These are phyloP conservation scores for Aciculosporium take DNA, from an alignment of 2,329 filamentous ascomycete species.

Conservation along the genomic window DNA sequence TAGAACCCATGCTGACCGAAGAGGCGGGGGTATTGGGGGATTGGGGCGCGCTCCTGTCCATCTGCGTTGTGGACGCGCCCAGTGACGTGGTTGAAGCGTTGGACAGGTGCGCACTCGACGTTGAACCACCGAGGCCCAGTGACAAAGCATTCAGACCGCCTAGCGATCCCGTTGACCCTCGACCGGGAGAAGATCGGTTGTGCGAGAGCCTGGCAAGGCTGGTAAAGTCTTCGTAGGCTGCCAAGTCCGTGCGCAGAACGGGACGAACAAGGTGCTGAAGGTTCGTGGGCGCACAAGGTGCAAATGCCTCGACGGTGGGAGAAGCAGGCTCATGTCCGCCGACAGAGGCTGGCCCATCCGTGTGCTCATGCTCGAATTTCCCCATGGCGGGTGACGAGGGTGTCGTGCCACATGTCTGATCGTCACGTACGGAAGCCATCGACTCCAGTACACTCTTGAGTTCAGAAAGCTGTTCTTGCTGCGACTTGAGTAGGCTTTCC, in stretches of 20 bases:
- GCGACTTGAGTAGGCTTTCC: conserved; percentile 69
- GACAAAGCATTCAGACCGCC: conserved; percentile 33
- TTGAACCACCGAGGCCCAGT: conserved; percentile 30
- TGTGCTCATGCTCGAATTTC: conserved; percentile 47
- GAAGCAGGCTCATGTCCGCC: conserved; percentile 20
- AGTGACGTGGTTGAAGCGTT: conserved; percentile 49
- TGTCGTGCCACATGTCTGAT: conserved; percentile 55
- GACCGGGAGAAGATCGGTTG: conserved; percentile 39
- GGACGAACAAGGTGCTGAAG: conserved; percentile 75
- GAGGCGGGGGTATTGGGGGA: conserved; percentile 45
- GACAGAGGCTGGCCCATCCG: conserved; percentile 18
- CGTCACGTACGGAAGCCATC: conserved; percentile 60
- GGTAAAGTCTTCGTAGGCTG: conserved; percentile 73
- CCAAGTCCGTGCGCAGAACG: conserved; percentile 67
- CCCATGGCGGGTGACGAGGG: conserved; percentile 69
- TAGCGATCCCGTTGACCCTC: conserved; percentile 56
- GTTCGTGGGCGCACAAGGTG: conserved; percentile 48
- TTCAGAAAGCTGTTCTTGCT: conserved; percentile 85
- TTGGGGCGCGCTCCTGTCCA: conserved; percentile 38
- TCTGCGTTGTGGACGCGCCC: conserved; percentile 28
- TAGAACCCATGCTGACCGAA: conserved; percentile 30
- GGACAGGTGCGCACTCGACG: conserved; percentile 34
- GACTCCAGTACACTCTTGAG: conserved; percentile 87
- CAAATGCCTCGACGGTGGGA: conserved; percentile 27
- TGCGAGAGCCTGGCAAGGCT: conserved; percentile 58